These are phyloP conservation scores for Neofusicoccum cordaticola DNA, from an alignment of 2,329 filamentous ascomycete genomes.

Conservation along the genomic window DNA sequence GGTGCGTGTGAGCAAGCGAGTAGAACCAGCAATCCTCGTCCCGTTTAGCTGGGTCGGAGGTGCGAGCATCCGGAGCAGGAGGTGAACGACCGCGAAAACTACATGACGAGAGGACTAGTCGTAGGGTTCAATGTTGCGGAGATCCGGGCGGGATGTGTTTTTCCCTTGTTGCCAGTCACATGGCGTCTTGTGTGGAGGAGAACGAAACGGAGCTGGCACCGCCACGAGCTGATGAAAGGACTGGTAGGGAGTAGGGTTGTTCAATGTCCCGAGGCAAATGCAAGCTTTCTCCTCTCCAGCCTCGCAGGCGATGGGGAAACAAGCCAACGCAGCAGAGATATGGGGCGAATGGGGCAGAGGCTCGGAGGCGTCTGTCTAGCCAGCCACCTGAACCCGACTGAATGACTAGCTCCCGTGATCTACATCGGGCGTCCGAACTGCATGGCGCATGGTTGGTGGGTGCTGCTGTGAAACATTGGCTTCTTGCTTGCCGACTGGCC, in stretches of 20 bases:
- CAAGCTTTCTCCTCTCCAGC: not conserved
- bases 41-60: not conserved
- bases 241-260: not conserved
- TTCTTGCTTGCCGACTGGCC: not conserved
- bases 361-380: not conserved
- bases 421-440: not conserved
- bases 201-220: too few species aligned
- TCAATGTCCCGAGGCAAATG: not conserved
- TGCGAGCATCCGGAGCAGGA: too few species aligned
- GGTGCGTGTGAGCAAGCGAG: not conserved
- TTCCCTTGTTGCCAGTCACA: too few species aligned
- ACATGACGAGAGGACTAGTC: too few species aligned
- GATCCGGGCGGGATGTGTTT: too few species aligned
- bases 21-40: not conserved
- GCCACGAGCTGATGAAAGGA: not conserved
- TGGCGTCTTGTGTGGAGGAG: too few species aligned
- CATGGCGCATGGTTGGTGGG: not conserved
- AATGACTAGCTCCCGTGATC: slow-evolving; percentile 11
- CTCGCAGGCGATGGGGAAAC: too few species aligned
- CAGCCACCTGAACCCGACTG: slow-evolving; percentile 7
- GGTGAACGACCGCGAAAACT: too few species aligned
- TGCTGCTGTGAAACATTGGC: slow-evolving; percentile 11
- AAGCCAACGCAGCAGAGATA: not conserved
- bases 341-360: not conserved
- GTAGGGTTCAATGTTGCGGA: too few species aligned